Evolutionary conservation across 225 moss, liverwort and hornwort species (phyloP), one percentile per base, ranked within the genome.

Genomic region (Pseudoscleropodium purum): DNA sequence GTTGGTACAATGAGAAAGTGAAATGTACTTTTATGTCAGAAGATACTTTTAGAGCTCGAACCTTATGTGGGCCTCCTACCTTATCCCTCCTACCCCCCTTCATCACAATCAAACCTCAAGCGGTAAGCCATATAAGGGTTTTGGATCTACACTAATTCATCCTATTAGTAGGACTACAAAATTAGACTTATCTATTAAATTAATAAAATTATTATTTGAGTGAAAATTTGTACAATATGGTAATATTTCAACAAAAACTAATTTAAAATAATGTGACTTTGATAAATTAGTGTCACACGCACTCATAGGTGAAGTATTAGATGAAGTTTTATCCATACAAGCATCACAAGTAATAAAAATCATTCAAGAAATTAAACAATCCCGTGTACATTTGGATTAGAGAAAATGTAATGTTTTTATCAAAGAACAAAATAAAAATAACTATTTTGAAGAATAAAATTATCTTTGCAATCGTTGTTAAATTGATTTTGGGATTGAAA

Each of bases 121-220:
- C 0, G 1, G 4, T 11, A 19, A 75, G 20, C 20, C 0, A 51
- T 2, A 49, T 13, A 20, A 49, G 2, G 8, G 0, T 0, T 6
- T 2, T 13, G 1, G 5, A 2, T 0, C 34, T 76, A 51, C 4
- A 33, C 0, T 51, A 0, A 51, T 34, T 51, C 21, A 21, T 51
- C 8, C 8, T 34, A 20, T 20, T 7, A 31, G 20, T 7, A 2
- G 49, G 2, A 6, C 3, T 0, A 0, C 1, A 75, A 49, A 33
- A 51, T 20, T 11, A 13, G 2, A 76, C 0, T 13, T 33, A 1
- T 33, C 0, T 51, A 0, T 2, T 7, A 33, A 33, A 18, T 13
- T 20, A 13, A 8, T 2, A 21, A 51, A 33, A 34, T 33, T 51
- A 34, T 51, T 51, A 5, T 34, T 76, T 8, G 13, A 51, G 1